A percentile compares a stretch with the other conserved stretches of the same genome.
Conservation (phyloP, 768 basidiomycete genomes). For the Xerocomellus intermedius region DNA sequence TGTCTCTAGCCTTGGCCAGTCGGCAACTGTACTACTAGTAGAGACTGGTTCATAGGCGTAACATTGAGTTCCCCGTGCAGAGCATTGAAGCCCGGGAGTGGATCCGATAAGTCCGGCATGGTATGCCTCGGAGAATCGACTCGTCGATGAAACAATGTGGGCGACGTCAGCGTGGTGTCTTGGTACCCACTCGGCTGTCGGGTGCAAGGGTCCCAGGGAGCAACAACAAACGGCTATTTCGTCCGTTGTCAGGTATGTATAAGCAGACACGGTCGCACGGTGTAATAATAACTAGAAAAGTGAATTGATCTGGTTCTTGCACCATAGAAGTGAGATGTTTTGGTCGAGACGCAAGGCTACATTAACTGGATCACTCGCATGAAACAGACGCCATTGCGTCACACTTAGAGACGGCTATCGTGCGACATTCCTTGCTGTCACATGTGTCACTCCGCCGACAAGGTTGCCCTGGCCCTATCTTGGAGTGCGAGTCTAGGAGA, state of each 20-base stretch:
- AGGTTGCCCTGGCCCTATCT: background rate
- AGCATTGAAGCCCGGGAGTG: no score
- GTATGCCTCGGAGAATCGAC: background rate
- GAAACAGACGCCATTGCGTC: background rate
- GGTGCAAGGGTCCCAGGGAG: background rate
- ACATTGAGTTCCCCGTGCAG: background rate
- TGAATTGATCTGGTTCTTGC: background rate
- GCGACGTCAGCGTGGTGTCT: background rate
- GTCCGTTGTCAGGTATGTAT: slow-evolving; percentile 11
- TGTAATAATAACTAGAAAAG: slow-evolving; percentile 3
- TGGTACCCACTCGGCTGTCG: background rate
- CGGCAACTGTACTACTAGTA: background rate
- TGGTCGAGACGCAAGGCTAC: background rate
- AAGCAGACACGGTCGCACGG: background rate
- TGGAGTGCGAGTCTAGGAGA: background rate
- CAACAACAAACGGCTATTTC: slow-evolving; percentile 3
- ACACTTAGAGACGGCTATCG: background rate
- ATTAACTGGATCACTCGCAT: background rate
- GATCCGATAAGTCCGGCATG: background rate
- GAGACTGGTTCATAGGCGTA: background rate
- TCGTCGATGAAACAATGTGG: background rate
- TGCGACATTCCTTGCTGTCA: background rate
- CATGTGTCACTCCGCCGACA: slow-evolving; percentile 1
- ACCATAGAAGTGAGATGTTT: background rate
- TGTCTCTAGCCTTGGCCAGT: background rate